A percentile compares a stretch with the other conserved stretches of the same genome.
These are phyloP conservation scores for Podospora comata DNA, from an alignment of 495 filamentous ascomycete species.

Conservation along the genomic window DNA sequence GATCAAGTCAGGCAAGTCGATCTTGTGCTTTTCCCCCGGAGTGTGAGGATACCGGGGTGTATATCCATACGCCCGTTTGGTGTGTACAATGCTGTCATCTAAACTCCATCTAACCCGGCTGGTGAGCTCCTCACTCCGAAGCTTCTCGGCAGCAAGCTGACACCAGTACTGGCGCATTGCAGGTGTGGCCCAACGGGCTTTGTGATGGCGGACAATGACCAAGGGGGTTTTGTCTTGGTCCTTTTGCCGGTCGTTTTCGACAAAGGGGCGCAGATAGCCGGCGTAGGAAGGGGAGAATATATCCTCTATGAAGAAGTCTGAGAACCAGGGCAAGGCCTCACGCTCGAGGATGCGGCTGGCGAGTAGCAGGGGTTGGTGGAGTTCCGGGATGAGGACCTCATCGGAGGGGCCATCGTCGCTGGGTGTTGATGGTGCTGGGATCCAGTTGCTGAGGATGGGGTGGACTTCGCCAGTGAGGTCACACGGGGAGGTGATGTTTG, in stretches of 20 bases:
- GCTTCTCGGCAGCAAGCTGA: background rate
- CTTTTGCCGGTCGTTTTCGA: background rate
- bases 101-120: background rate
- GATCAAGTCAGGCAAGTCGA: background rate
- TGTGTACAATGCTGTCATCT: background rate
- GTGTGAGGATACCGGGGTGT: slow-evolving; percentile 16
- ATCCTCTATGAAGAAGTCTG: slow-evolving; percentile 38
- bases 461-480: slow-evolving; percentile 20
- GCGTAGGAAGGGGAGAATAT: slow-evolving; percentile 34
- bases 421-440: slow-evolving; percentile 1
- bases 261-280: slow-evolving; percentile 19
- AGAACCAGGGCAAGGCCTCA: slow-evolving; percentile 35
- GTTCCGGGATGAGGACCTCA: slow-evolving; percentile 9
- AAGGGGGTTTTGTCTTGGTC: background rate
- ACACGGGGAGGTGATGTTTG: background rate
- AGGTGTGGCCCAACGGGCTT: background rate
- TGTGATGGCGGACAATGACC: slow-evolving; percentile 2
- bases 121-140: background rate
- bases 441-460: slow-evolving; percentile 36
- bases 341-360: slow-evolving; percentile 36
- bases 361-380: slow-evolving; percentile 26
- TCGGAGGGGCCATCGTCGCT: slow-evolving; percentile 14
- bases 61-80: background rate
- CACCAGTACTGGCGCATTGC: background rate
- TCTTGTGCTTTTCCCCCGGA: slow-evolving; percentile 1